Evolutionary conservation across 2,329 filamentous ascomycete genomes (phyloP).

Genomic region (Proliferodiscus dingleyae): DNA sequence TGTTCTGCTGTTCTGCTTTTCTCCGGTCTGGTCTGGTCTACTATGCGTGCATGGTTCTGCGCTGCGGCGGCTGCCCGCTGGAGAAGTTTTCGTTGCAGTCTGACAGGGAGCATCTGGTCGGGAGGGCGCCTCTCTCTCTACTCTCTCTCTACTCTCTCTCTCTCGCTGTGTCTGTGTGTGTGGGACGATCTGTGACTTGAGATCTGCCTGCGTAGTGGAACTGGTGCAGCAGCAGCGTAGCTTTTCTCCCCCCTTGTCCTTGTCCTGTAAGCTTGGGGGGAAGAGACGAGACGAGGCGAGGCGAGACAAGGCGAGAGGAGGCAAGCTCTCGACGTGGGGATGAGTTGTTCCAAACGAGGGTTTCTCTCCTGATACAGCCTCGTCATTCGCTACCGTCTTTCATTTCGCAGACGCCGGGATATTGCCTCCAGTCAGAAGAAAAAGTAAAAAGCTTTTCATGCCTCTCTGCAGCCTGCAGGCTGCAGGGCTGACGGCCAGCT

Average conservation of each 20-base stretch:
- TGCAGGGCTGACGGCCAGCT: too few species aligned
- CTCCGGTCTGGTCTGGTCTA: too few species aligned
- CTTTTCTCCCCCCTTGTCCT: too few species aligned
- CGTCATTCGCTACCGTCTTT: background rate
- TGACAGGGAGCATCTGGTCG: background rate
- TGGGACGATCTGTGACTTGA: constrained; percentile 13
- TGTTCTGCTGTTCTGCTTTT: too few species aligned
- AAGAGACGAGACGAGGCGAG: too few species aligned
- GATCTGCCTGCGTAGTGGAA: constrained; percentile 12
- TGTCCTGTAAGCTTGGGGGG: too few species aligned
- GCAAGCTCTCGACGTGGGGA: constrained; percentile 12
- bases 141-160: too few species aligned
- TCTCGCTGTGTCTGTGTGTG: too few species aligned
- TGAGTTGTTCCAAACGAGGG: background rate
- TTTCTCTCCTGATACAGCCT: constrained; percentile 5
- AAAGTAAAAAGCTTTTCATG: too few species aligned
- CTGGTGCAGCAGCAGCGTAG: too few species aligned
- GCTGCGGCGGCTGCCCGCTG: background rate
- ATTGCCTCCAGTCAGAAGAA: background rate
- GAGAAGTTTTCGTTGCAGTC: background rate
- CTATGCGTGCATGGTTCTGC: background rate
- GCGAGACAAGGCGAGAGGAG: too few species aligned
- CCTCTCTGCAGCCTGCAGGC: constrained; percentile 1
- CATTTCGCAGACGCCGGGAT: background rate
- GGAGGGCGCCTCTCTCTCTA: background rate